Conservation (phyloP, 2,329 filamentous ascomycete genomes). For the Aspergillus spinulosporus region DNA sequence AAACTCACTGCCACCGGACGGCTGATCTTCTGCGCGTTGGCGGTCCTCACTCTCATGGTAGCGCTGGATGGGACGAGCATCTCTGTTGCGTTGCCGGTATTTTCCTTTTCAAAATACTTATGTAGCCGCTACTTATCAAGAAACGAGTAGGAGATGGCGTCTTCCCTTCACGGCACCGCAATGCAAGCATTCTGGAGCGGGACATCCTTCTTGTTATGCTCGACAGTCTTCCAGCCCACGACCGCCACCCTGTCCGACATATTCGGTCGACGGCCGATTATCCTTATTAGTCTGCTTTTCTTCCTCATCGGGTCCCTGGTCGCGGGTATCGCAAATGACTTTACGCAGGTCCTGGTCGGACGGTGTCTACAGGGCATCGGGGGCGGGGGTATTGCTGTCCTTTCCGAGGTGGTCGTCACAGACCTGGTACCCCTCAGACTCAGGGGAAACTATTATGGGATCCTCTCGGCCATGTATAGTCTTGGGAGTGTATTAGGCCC, state of each 20-base stretch:
- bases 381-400: conserved; percentile 44
- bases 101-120: background rate
- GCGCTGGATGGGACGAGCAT: conserved; percentile 67
- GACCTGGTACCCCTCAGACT: conserved; percentile 48
- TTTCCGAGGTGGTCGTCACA: conserved; percentile 48
- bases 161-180: conserved; percentile 53
- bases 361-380: conserved; percentile 58
- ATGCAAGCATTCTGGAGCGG: conserved; percentile 71
- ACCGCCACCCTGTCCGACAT: conserved; percentile 54
- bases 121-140: background rate
- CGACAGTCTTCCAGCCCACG: conserved; percentile 54
- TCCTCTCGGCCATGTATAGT: conserved; percentile 23
- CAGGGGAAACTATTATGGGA: conserved; percentile 28
- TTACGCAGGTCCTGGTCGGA: conserved; percentile 54
- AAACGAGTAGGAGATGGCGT: conserved; percentile 48
- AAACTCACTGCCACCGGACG: conserved; percentile 12
- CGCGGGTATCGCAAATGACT: conserved; percentile 49
- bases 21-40: conserved; percentile 22
- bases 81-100: conserved; percentile 59
- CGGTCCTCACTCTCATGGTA: conserved; percentile 60
- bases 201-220: conserved; percentile 66
- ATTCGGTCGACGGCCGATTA: conserved; percentile 52
- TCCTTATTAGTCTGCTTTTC: conserved; percentile 44
- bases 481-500: conserved; percentile 52
- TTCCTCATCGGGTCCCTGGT: conserved; percentile 57